Percentiles rank a stretch among this genome's conserved stretches.
phyloP scores from a whole-genome alignment of 208 protist genomes.

The Giardia duodenalis region DNA sequence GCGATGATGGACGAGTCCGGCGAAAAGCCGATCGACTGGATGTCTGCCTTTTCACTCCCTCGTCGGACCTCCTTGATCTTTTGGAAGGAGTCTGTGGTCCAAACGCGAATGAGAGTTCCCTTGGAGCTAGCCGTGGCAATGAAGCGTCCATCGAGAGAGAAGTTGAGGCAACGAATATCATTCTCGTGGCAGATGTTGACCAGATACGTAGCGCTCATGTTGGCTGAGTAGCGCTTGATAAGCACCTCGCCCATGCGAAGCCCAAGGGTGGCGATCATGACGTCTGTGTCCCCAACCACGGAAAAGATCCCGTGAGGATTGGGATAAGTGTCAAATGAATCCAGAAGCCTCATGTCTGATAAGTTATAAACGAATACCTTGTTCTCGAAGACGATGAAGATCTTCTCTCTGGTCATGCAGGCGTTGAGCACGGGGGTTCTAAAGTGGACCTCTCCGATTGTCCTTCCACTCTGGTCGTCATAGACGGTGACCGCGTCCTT shows the following conservation, averaged over 20 bases:
- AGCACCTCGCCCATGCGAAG: background rate
- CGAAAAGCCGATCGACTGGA: constrained; percentile 12
- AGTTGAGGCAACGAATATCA: background rate
- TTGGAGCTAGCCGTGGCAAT: constrained; percentile 9
- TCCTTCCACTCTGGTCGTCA: background rate
- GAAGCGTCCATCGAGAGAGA: constrained; percentile 13
- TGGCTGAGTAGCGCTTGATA: background rate
- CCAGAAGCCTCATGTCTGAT: background rate
- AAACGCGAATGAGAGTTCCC: constrained; percentile 20
- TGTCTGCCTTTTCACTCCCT: background rate
- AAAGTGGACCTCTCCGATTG: background rate
- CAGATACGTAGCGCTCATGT: background rate
- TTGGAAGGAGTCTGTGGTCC: background rate
- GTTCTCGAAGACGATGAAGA: background rate
- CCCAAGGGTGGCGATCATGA: background rate
- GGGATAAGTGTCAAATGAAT: background rate
- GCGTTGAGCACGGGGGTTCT: background rate
- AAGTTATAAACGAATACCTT: background rate
- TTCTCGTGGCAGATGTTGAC: background rate
- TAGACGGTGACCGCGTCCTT: background rate
- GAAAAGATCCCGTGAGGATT: background rate
- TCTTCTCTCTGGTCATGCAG: background rate
- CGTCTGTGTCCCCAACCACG: background rate
- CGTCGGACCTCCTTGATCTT: constrained; percentile 12
- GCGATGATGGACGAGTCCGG: background rate